Base-by-base conservation (phyloP, 805 yeast genomes). In the Cyberlindnera sargentensis region DNA sequence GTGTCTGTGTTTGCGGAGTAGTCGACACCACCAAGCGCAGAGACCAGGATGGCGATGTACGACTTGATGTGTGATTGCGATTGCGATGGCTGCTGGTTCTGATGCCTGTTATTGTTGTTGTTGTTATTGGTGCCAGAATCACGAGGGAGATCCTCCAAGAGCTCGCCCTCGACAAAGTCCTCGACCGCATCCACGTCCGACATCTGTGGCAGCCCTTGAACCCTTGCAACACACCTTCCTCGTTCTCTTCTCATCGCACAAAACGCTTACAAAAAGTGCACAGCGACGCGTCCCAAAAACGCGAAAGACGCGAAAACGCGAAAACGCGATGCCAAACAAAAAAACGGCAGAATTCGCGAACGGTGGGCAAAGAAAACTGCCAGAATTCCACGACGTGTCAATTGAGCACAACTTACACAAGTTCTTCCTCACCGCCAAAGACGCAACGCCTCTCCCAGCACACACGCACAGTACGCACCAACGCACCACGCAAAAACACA, bases 11-110 rank as follows among this genome's bases (percentile, higher is more conserved):
- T 60, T 0, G 82, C 67, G 1, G 82, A 64, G 39, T 82, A 76
- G 62, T 90, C 96, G 1, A 82, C 75, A 2, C 97, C 98, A 42
- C 99, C 99, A 3, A 91, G 71, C 0, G 98, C 95, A 4, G 95
- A 78, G 4, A 89, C 87, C 34, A 90, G 70, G 36, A 86, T 78
- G 10, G 90, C 75, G 30, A 91, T 82, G 61, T 87, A 88, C 0
- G 93, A 86, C 49, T 74, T 73, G 50, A 57, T 55, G 37, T 53
- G 54, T 31, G 47, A 41, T 27, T 46, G 43, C 4, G 52, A 43
- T 4, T 48, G 48, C 15, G 38, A 38, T n/a, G 37, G 41, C 20
- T 32, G 34, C 37, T 25, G 29, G 31, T 11, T 20, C 7, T 32
- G 37, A n/a, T 45, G 35, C 29, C 11, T 28, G 37, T 9, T 39